Evolutionary conservation across 2,329 filamentous ascomycete genomes (phyloP), one percentile per base, ranked within the genome.

Genomic region (Paraphaeosphaeria minitans): DNA sequence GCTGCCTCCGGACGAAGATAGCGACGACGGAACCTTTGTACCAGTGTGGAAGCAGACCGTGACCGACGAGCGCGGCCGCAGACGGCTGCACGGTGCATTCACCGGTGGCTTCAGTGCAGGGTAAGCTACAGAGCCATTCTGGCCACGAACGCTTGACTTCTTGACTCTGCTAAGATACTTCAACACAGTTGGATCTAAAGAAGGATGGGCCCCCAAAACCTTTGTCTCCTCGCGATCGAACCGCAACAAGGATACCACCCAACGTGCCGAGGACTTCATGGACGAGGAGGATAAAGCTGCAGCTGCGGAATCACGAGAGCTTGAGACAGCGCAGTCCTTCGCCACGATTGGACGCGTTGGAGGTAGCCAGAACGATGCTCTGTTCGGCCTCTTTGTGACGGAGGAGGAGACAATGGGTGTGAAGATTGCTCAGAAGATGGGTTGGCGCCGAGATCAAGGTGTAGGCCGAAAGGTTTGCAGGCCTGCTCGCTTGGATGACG

Each of bases 1-100:
- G 9, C 83, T 99, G 16, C 93, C 93, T 0, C 86, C 91, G 3
- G 83, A 89, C 50, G 86, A 92, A 21, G 83, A 86, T 39, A 89
- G 92, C 69, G 93, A 98, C 76, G 92, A 97, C 80, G 94, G 93
- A 61, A 92, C 91, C 42, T 98, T 93, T 74, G 86, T 97, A 16
- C 95, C 95, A 0, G 79, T 97, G n/a, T 98, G 95, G 93, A 97
- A 98, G 80, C 95, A 99, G 81, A 94, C 97, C 74, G 93, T 96
- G 75, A 91, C 90, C 59, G 95, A 99, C 78, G 95, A 97, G 73
- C 88, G 88, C 65, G 95, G 95, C 16, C 84, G 93, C 67, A 94
- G 96, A 78, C 87, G 95, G 55, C 83, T 99, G 3, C 95, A 99
- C 77, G 95, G 95, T 63, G 95, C 95, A 62, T 99, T 99, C 73